Percentiles rank a stretch among this genome's conserved stretches.
phyloP scores from a whole-genome alignment of 2,329 filamentous ascomycete genomes.

The Lithohypha guttulata region DNA sequence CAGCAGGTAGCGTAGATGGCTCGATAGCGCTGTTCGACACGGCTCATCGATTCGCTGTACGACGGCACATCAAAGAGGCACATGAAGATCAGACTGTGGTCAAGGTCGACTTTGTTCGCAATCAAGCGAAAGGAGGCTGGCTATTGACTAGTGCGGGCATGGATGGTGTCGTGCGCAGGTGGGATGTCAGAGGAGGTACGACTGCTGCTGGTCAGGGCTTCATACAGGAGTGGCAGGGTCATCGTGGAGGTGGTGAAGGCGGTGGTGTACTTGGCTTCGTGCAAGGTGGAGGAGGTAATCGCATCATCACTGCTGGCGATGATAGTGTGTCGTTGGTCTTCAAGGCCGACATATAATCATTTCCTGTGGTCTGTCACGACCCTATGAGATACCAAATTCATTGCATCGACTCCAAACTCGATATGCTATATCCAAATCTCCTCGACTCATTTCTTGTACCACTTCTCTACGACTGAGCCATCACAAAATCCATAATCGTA shows the following conservation, averaged over 20 bases:
- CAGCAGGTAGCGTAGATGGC: slow-evolving; percentile 54
- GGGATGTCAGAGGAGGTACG: slow-evolving; percentile 67
- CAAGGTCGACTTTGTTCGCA: slow-evolving; percentile 66
- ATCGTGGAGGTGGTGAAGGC: slow-evolving; percentile 71
- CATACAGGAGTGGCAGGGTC: slow-evolving; percentile 80
- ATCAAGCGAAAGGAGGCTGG: slow-evolving; percentile 42
- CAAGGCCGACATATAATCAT: slow-evolving; percentile 25
- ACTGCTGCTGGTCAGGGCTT: slow-evolving; percentile 55
- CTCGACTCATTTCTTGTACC: too few species aligned
- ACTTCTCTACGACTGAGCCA: slow-evolving; percentile 12
- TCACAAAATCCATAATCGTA: slow-evolving; percentile 13
- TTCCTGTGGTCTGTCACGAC: too few species aligned
- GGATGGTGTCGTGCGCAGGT: slow-evolving; percentile 80
- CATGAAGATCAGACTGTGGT: slow-evolving; percentile 87
- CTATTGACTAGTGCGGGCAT: slow-evolving; percentile 79
- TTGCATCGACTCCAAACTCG: too few species aligned
- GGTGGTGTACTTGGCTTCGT: slow-evolving; percentile 88
- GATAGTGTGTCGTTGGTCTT: slow-evolving; percentile 48
- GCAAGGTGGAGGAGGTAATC: slow-evolving; percentile 51
- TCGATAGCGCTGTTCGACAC: slow-evolving; percentile 79
- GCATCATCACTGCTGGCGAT: slow-evolving; percentile 82
- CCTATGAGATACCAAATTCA: too few species aligned
- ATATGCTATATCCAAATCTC: too few species aligned
- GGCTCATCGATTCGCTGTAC: slow-evolving; percentile 73
- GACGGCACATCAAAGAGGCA: slow-evolving; percentile 67